phyloP scores from a whole-genome alignment of 139 green algal species.

The Marvania coccoides region DNA sequence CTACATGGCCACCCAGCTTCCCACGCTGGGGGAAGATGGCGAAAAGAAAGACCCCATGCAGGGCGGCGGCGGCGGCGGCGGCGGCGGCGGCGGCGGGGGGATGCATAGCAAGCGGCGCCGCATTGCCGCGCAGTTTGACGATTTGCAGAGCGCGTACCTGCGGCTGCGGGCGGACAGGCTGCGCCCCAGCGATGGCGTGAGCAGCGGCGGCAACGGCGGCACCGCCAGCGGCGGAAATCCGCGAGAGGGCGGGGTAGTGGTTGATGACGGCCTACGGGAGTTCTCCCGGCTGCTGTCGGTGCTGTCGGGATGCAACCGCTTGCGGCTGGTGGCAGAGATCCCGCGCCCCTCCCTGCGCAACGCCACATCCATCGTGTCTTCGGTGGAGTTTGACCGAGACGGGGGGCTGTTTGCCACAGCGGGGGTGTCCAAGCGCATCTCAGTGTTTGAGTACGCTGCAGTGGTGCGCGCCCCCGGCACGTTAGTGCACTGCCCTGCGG shows the following conservation, averaged over 20 bases:
- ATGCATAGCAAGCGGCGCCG: slow-evolving; percentile 38
- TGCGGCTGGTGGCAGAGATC: slow-evolving; percentile 44
- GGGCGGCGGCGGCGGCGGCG: slow-evolving; percentile 1
- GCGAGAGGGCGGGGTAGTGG: slow-evolving; percentile 1
- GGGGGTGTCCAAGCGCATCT: slow-evolving; percentile 59
- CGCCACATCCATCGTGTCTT: slow-evolving; percentile 50
- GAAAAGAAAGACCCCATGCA: not conserved
- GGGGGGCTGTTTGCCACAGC: slow-evolving; percentile 54
- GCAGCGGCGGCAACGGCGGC: not conserved
- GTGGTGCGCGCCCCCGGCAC: slow-evolving; percentile 3
- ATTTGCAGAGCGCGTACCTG: slow-evolving; percentile 65
- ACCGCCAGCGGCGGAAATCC: not conserved
- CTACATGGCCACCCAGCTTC: not conserved
- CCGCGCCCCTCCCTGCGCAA: slow-evolving; percentile 6
- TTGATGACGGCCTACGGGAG: slow-evolving; percentile 32
- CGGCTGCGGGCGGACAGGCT: slow-evolving; percentile 12
- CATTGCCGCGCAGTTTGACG: slow-evolving; percentile 60
- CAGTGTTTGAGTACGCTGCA: slow-evolving; percentile 26
- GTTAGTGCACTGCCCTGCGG: slow-evolving; percentile 43
- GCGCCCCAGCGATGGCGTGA: not conserved
- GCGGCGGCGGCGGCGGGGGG: not conserved
- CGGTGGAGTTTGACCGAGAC: slow-evolving; percentile 56
- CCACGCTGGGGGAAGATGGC: not conserved
- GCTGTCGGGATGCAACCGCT: slow-evolving; percentile 33
- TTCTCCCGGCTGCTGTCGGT: slow-evolving; percentile 54